Evolutionary conservation across 2,329 filamentous ascomycete genomes (phyloP), one percentile per base, ranked within the genome.

Genomic region (Scolecobasidium constrictum): DNA sequence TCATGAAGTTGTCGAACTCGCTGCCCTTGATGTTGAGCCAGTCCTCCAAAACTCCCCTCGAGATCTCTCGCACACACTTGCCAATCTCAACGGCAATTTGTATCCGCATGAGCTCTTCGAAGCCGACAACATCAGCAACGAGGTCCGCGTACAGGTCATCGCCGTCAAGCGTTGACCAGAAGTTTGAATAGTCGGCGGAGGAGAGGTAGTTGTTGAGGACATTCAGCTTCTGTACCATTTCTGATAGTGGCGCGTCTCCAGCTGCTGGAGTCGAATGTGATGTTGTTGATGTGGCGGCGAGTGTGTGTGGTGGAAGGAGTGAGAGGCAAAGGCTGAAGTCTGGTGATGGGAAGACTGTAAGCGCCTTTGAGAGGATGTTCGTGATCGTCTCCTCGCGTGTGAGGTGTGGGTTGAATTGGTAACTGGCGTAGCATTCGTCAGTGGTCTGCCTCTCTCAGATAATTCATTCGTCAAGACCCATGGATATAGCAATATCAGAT

Each of bases 321-420:
- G 94, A 86, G 48, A 98, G 81, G 57, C 84, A 83, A 56, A 96
- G 86, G 55, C 81, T 82, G 78, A 96, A 98, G 66, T 96, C 88
- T 35, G 92, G 80, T 16, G 85, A 88, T 50, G 92, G 92, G 74
- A 98, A 98, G 69, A 94, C 85, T 54, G 90, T 94, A 62, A 98
- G 81, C 53, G 88, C 77, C 75, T 96, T 98, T 73, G 94, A 88
- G 63, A 98, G 86, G 69, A 96, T 84, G 76, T 96, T 96, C 73
- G 92, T 96, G 66, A 92, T 87, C 59, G 90, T 86, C 67, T 98
- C 92, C 60, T 94, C 85, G 72, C 92, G 90, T 61, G 88, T 81
- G 55, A 94, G 86, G 72, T 96, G 88, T 41, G 92, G 92, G 78
- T 98, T 98, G 71, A 98, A 94, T 72, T 98, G 93, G 76, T 98